Evolutionary conservation across 2,329 filamentous ascomycete genomes (phyloP), one percentile per base, ranked within the genome.

Genomic region (Neofusicoccum umdonicola): DNA sequence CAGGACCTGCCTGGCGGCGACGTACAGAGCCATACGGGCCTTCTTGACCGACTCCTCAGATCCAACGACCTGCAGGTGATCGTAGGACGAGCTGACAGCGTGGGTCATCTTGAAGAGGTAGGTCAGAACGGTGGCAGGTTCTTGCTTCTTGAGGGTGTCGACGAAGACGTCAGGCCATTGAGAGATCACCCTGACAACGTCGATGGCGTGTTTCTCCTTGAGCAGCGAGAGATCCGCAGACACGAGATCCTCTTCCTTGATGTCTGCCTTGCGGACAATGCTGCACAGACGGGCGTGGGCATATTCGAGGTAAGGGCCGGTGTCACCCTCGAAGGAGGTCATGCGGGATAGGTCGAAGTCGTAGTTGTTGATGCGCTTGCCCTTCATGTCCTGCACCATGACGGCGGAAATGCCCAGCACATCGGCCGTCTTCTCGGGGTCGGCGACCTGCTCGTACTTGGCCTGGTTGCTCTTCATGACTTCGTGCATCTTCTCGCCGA

Each of bases 351-450:
- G 88, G 79, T 93, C 89, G 79, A 94, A 93, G 65, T 84, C 81
- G 77, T 90, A 88, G 71, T 86, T 85, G 77, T 88, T 87, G 73
- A 88, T 81, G 68, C 83, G 87, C 87, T 97, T 98, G 76, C 94
- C 95, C 69, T 87, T 90, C 92, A 98, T 97, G 74, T 98, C 95
- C 79, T 98, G 94, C 19, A 97, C 92, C 93, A 98, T 98, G 74
- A 98, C 94, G 74, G 91, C 90, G 68, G 90, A 93, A 75, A 98
- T 97, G 68, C 94, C 95, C 3, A 98, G 85, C 11, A 87, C 92
- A 80, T 98, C 95, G 67, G 95, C 93, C 9, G 89, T 90, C 63
- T 87, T 85, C 63, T 87, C 88, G 0, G 94, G 94, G 76, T 98
- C 84, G 73, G 89, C 90, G 19, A 99, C 89, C 78, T 97, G 93